phyloP scores from a whole-genome alignment of 1,284 basidiomycete species.

The Boletus semigastroideus region DNA sequence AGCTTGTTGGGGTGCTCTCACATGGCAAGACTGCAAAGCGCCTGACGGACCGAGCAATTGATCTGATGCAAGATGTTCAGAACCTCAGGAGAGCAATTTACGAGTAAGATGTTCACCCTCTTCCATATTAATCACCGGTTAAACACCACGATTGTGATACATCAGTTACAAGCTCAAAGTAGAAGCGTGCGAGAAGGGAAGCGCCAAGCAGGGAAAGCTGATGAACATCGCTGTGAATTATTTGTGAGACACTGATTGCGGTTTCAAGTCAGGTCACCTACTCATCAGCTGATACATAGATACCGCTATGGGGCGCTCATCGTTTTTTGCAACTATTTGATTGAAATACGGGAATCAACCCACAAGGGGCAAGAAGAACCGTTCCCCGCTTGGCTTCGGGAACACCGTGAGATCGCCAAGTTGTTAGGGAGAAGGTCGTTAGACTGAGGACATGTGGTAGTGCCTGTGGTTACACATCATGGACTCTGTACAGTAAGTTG shows the following conservation, averaged over 20 bases:
- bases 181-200: slow-evolving; percentile 79
- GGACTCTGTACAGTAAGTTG: not conserved
- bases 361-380: slow-evolving; percentile 44
- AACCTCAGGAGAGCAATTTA: slow-evolving; percentile 92
- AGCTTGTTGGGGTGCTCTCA: slow-evolving; percentile 87
- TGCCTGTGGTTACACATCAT: not conserved
- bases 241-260: slow-evolving; percentile 49
- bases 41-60: slow-evolving; percentile 85
- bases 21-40: slow-evolving; percentile 93
- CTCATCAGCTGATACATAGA: slow-evolving; percentile 35
- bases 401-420: slow-evolving; percentile 83
- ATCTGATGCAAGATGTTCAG: slow-evolving; percentile 92
- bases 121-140: not conserved
- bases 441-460: slow-evolving; percentile 45
- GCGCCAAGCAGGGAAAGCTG: slow-evolving; percentile 73
- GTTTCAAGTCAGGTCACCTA: slow-evolving; percentile 1
- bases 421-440: slow-evolving; percentile 72
- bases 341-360: slow-evolving; percentile 64
- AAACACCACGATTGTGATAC: slow-evolving; percentile 6
- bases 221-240: slow-evolving; percentile 82
- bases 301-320: slow-evolving; percentile 91
- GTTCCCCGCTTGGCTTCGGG: slow-evolving; percentile 83
- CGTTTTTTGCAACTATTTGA: slow-evolving; percentile 93
- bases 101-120: slow-evolving; percentile 54
- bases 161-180: slow-evolving; percentile 87